These are phyloP conservation scores for Coffea humblotiana DNA, from an alignment of 305 asterid genomes.

Conservation along the genomic window DNA sequence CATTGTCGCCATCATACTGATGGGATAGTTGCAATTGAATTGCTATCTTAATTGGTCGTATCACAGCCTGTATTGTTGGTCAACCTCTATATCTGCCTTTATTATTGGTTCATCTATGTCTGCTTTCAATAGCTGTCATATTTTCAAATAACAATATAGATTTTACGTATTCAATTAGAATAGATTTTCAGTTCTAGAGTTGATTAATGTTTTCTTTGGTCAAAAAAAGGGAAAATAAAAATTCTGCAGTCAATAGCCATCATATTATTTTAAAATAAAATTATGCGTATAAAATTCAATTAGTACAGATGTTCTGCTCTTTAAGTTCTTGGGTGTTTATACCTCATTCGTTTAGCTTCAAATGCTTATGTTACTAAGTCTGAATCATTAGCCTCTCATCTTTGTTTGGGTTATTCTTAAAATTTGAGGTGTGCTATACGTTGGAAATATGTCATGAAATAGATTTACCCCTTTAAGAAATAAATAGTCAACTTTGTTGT, in stretches of 20 bases:
- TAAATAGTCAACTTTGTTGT: background rate
- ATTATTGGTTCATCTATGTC: background rate
- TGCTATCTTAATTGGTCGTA: no score
- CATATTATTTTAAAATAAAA: background rate
- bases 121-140: background rate
- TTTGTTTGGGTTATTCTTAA: background rate
- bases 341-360: background rate
- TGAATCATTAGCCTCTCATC: no score
- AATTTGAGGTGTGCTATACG: background rate
- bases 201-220: no score
- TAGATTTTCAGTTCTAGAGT: background rate
- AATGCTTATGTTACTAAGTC: no score
- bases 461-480: no score
- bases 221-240: no score
- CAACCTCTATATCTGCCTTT: background rate
- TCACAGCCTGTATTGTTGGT: background rate
- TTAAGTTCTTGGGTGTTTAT: no score
- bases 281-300: no score
- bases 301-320: background rate
- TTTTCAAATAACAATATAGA: no score
- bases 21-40: background rate
- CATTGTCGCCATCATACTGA: background rate
- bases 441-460: background rate
- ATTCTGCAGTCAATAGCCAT: background rate
- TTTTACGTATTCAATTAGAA: no score